phyloP scores from a whole-genome alignment of 2,329 filamentous ascomycete genomes.

The Sporothrix brasiliensis region DNA sequence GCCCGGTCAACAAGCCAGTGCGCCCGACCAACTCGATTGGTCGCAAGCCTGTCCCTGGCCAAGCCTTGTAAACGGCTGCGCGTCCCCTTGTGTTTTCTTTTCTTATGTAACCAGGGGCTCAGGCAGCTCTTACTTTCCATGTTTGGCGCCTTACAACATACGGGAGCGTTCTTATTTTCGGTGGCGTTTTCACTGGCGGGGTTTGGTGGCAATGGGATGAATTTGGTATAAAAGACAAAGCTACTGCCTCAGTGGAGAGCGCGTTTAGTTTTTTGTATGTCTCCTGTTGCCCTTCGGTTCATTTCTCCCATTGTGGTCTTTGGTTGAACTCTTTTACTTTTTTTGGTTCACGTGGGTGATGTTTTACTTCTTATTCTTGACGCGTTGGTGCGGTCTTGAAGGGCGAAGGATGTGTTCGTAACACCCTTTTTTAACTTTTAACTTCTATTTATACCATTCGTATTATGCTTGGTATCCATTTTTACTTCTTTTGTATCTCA shows the following conservation, averaged over 20 bases:
- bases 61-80: conserved; percentile 48
- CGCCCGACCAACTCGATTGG: conserved; percentile 47
- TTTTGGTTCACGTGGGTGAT: background rate
- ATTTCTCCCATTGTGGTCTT: background rate
- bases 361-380: background rate
- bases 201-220: background rate
- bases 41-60: conserved; percentile 61
- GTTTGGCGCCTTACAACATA: conserved; percentile 2
- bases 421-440: background rate
- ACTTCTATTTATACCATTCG: conserved; percentile 3
- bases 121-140: conserved; percentile 4
- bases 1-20: conserved; percentile 48
- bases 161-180: background rate
- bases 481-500: conserved; percentile 5
- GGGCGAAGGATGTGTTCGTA: background rate
- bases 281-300: too few relatives aligned
- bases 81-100: background rate
- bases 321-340: background rate
- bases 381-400: background rate
- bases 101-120: background rate
- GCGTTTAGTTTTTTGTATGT: background rate
- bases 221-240: too few relatives aligned
- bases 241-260: background rate
- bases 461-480: background rate
- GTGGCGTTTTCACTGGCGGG: conserved; percentile 15